A percentile compares a stretch with the other conserved stretches of the same genome.
phyloP scores from a whole-genome alignment of 345 rosid species.

The Microthlaspi erraticum region DNA sequence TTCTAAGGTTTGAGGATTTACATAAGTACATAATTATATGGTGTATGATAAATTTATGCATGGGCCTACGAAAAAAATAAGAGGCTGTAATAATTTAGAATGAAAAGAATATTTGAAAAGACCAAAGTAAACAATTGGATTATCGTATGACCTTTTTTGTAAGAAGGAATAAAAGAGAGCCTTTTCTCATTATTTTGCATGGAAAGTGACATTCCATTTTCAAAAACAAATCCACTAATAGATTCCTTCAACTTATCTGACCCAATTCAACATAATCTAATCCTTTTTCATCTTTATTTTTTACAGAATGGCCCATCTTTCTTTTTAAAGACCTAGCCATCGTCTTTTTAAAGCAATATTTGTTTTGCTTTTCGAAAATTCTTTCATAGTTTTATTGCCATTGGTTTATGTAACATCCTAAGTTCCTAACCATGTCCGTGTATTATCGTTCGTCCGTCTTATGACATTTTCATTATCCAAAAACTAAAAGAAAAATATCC shows the following conservation, averaged over 20 bases:
- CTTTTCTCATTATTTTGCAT: constrained; percentile 34
- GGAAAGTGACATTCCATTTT: constrained; percentile 38
- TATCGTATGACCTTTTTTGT: constrained; percentile 35
- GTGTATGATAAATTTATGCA: not conserved
- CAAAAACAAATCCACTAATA: constrained; percentile 28
- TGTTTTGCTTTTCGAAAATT: constrained; percentile 3
- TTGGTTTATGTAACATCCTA: not conserved
- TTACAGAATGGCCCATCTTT: constrained; percentile 26
- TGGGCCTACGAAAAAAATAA: constrained; percentile 29
- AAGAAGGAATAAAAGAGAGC: constrained; percentile 37
- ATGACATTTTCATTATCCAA: too few relatives aligned
- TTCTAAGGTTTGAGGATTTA: constrained; percentile 1
- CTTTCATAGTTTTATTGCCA: not conserved
- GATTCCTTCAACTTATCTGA: constrained; percentile 37
- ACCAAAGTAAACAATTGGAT: constrained; percentile 39
- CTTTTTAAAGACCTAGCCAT: not conserved
- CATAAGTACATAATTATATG: not conserved
- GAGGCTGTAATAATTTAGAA: constrained; percentile 25
- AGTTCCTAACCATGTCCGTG: too few relatives aligned
- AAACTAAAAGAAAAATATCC: too few relatives aligned
- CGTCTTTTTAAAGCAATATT: constrained; percentile 7
- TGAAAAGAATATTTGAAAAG: constrained; percentile 41
- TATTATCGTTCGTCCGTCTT: too few relatives aligned
- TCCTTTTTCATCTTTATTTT: constrained; percentile 32
- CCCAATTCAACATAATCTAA: constrained; percentile 22